Conservation (phyloP, 257 asterid species). For the Salvia hispanica region DNA sequence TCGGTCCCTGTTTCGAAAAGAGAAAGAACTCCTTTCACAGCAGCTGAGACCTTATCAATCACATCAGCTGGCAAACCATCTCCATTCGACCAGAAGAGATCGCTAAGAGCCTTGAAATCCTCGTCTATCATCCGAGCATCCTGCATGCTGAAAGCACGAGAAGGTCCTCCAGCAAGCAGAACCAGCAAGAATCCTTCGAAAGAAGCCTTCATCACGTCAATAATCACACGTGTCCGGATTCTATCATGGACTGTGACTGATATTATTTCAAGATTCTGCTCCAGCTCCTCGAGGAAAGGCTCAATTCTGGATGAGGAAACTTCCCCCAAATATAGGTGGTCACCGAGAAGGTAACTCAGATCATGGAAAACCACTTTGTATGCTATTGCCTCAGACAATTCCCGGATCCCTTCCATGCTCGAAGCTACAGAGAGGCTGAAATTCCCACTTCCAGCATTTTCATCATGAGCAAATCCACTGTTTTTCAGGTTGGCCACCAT, state of each 20-base stretch:
- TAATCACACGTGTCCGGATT: constrained; percentile 80
- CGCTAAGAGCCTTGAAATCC: constrained; percentile 70
- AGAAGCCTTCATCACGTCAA: constrained; percentile 82
- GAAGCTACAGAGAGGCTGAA: constrained; percentile 66
- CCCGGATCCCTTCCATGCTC: constrained; percentile 75
- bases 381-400: constrained; percentile 74
- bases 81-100: constrained; percentile 92
- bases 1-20: constrained; percentile 57
- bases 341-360: constrained; percentile 57
- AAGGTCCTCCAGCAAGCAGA: constrained; percentile 81
- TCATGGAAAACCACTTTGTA: constrained; percentile 74
- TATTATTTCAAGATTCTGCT: constrained; percentile 65
- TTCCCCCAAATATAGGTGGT: constrained; percentile 67
- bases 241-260: constrained; percentile 79
- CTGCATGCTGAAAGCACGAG: constrained; percentile 58
- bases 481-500: constrained; percentile 57
- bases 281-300: constrained; percentile 84
- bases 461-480: constrained; percentile 46
- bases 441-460: constrained; percentile 43
- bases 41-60: constrained; percentile 57
- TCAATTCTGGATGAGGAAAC: constrained; percentile 79
- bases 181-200: constrained; percentile 80
- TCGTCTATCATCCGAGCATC: constrained; percentile 64
- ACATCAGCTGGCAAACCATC: constrained; percentile 87
- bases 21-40: constrained; percentile 51